Base-by-base conservation (phyloP, 208 protist species). In the Leishmania tropica region DNA sequence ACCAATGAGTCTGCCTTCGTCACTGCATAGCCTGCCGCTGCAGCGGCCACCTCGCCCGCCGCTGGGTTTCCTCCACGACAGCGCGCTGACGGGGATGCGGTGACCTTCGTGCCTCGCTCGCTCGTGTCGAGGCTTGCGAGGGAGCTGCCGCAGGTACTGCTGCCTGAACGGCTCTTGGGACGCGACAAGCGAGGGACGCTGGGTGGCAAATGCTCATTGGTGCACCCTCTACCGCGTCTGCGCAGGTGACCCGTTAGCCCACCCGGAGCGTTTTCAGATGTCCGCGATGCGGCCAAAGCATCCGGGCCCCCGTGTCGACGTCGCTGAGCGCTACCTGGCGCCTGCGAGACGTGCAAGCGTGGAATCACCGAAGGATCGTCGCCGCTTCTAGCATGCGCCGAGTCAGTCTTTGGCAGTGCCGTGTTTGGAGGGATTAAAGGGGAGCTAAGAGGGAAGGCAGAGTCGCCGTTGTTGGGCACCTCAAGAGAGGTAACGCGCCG, bases 1-100 rank as follows among this genome's bases (percentile, higher is more conserved):
- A 82, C 73, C 31, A 80, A 54, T 17, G 51, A 54, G 0, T 54
- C 73, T n/a, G 83, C 83, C 54, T 80, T 53, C 7, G 51, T 62
- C 21, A 83, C 74, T 24, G 77, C 48, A 37, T 53, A 42, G 67
- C 80, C 58, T 58, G 75, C 78, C 17, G 48, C 40, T 45, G 62
- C 28, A 17, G 56, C 47, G 1, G 48, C 75, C 24, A 75, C 60
- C 13, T 70, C 56, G 58, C 72, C 77, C 37, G 73, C 62, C 17
- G 53, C 70, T 28, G 56, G 31, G 6, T 28, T 40, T 7, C 24
- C 40, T 4, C 15, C 37, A 60, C 1, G 37, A 28, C 37, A 58
- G 35, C 37, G 75, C 40, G 7, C 31, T 40, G 56, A 10, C 53
- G 40, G 28, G 24, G 37, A 11, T 47, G 24, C 35, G 11, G 56